phyloP scores from a whole-genome alignment of 1,139 yeast genomes.

The Magnusiomyces magnusii region DNA sequence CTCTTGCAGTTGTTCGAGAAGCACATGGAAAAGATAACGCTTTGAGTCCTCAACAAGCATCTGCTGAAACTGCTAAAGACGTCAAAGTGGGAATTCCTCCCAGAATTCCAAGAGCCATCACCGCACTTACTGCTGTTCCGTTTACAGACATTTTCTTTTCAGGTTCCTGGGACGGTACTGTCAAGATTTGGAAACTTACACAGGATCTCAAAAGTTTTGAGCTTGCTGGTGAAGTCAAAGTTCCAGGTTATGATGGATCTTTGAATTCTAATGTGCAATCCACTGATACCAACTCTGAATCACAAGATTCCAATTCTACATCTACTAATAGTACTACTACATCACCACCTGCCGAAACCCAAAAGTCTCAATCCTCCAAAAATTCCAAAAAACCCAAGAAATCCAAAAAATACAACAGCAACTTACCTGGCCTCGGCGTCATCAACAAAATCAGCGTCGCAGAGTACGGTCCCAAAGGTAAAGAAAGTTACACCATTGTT shows the following conservation, averaged over 20 bases:
- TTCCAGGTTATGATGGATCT: slow-evolving; percentile 13
- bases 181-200: slow-evolving; percentile 70
- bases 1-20: slow-evolving; percentile 55
- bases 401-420: slow-evolving; percentile 22
- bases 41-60: slow-evolving; percentile 43
- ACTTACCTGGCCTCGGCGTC: slow-evolving; percentile 48
- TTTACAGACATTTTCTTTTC: slow-evolving; percentile 74
- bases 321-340: no score
- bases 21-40: slow-evolving; percentile 73
- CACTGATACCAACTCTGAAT: no score
- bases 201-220: slow-evolving; percentile 56
- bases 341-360: no score
- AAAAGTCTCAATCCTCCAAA: no score
- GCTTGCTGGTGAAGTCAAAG: slow-evolving; percentile 42
- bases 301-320: no score
- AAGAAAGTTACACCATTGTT: slow-evolving; percentile 47
- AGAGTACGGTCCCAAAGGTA: slow-evolving; percentile 47
- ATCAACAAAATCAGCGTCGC: slow-evolving; percentile 60
- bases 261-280: no score
- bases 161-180: slow-evolving; percentile 79
- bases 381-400: background rate
- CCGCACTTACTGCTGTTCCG: slow-evolving; percentile 81
- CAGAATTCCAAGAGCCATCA: slow-evolving; percentile 76
- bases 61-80: slow-evolving; percentile 50
- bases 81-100: slow-evolving; percentile 47